Conservation (phyloP, 2,329 filamentous ascomycete genomes). For the Cladobotryum mycophilum region DNA sequence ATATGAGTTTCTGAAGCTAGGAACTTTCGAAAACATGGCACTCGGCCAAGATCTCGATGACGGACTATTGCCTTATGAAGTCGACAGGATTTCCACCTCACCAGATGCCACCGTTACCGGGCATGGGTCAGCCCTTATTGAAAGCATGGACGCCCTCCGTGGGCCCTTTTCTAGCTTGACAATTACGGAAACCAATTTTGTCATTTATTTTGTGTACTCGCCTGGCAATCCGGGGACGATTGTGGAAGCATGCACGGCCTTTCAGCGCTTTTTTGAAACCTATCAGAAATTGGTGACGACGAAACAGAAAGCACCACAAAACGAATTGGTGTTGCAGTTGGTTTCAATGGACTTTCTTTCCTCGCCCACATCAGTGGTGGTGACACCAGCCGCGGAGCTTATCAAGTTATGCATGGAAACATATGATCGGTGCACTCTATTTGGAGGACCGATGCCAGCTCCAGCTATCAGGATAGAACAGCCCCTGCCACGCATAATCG, state of each 20-base stretch:
- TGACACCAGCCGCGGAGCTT: slow-evolving; percentile 56
- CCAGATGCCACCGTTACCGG: slow-evolving; percentile 36
- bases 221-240: slow-evolving; percentile 55
- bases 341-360: slow-evolving; percentile 63
- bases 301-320: slow-evolving; percentile 39
- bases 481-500: slow-evolving; percentile 61
- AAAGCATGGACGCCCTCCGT: slow-evolving; percentile 43
- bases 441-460: slow-evolving; percentile 51
- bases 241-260: slow-evolving; percentile 66
- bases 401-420: slow-evolving; percentile 63
- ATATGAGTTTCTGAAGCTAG: slow-evolving; percentile 70
- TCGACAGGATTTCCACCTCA: slow-evolving; percentile 39
- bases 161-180: slow-evolving; percentile 38
- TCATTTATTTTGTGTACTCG: slow-evolving; percentile 71
- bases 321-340: slow-evolving; percentile 72
- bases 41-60: slow-evolving; percentile 33
- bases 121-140: slow-evolving; percentile 40
- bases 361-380: slow-evolving; percentile 54
- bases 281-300: slow-evolving; percentile 40
- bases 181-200: slow-evolving; percentile 53
- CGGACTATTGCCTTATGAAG: slow-evolving; percentile 45
- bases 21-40: slow-evolving; percentile 51
- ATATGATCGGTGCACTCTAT: slow-evolving; percentile 66
- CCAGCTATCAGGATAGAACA: slow-evolving; percentile 70
- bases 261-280: slow-evolving; percentile 63